Evolutionary conservation across 2,329 filamentous ascomycete species (phyloP).

Genomic region (Penicillium sp.): DNA sequence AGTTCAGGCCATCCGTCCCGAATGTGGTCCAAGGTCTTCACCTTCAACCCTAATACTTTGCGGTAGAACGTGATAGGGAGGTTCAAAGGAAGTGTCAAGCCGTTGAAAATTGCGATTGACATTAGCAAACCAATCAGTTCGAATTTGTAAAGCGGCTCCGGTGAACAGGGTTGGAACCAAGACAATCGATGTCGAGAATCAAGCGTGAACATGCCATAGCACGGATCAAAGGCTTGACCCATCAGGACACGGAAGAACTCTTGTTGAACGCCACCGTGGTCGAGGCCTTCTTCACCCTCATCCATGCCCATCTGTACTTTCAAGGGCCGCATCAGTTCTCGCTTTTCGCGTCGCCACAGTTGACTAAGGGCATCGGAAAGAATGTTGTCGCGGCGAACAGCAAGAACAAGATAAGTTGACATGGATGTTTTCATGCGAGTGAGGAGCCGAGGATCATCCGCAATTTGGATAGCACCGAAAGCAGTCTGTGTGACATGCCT

Average conservation of each 20-base stretch:
- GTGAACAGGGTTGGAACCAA: slow-evolving; percentile 83
- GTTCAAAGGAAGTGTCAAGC: slow-evolving; percentile 83
- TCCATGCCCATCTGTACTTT: slow-evolving; percentile 86
- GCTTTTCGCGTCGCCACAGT: slow-evolving; percentile 80
- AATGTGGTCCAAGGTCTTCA: slow-evolving; percentile 73
- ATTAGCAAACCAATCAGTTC: slow-evolving; percentile 87
- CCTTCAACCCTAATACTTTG: slow-evolving; percentile 70
- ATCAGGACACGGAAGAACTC: slow-evolving; percentile 91
- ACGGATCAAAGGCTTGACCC: slow-evolving; percentile 74
- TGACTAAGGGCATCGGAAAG: slow-evolving; percentile 79
- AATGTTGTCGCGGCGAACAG: slow-evolving; percentile 68
- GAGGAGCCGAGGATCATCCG: slow-evolving; percentile 64
- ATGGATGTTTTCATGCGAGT: slow-evolving; percentile 67
- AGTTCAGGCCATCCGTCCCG: slow-evolving; percentile 85
- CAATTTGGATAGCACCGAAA: slow-evolving; percentile 45
- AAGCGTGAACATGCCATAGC: slow-evolving; percentile 75
- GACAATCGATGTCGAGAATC: slow-evolving; percentile 75
- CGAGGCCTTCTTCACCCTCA: slow-evolving; percentile 81
- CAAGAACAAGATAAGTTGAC: slow-evolving; percentile 70
- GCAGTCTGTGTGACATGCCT: slow-evolving; percentile 50
- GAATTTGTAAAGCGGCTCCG: slow-evolving; percentile 85
- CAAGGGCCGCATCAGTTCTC: slow-evolving; percentile 80
- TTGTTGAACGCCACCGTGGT: slow-evolving; percentile 93
- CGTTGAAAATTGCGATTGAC: slow-evolving; percentile 89
- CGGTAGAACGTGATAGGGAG: slow-evolving; percentile 85